phyloP scores from a whole-genome alignment of 257 asterid genomes.

The Thymus mandschuricus region DNA sequence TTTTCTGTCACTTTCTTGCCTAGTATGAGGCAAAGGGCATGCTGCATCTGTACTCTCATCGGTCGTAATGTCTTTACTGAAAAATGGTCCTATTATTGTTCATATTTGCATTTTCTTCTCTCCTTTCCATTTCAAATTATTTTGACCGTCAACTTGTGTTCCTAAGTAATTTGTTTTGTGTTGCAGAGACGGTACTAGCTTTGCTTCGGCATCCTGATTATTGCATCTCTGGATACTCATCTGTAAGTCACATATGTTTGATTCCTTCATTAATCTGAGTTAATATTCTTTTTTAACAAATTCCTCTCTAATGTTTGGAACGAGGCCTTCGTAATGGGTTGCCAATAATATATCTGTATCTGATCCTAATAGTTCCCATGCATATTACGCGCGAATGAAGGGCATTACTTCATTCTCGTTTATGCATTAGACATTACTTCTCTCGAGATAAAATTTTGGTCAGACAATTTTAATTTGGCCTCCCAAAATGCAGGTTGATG shows the following conservation, averaged over 20 bases:
- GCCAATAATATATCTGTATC: background rate
- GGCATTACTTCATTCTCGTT: background rate
- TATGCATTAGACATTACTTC: background rate
- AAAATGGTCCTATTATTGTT: background rate
- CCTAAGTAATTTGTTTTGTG: slow-evolving; percentile 23
- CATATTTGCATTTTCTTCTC: background rate
- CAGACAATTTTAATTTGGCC: slow-evolving; percentile 26
- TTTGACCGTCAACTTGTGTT: background rate
- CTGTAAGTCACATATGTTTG: slow-evolving; percentile 55
- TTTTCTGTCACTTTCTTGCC: background rate
- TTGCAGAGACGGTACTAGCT: slow-evolving; percentile 93
- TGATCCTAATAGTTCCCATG: background rate
- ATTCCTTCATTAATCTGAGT: slow-evolving; percentile 3
- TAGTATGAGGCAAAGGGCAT: background rate
- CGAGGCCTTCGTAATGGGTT: background rate
- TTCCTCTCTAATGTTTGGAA: background rate
- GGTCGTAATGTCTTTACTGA: background rate
- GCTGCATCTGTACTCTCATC: background rate
- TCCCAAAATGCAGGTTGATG: slow-evolving; percentile 66
- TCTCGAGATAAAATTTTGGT: slow-evolving; percentile 1
- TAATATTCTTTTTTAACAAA: background rate
- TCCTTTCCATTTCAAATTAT: background rate
- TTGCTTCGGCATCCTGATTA: slow-evolving; percentile 96
- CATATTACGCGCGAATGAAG: background rate
- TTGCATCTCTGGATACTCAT: slow-evolving; percentile 92